Conservation (phyloP, 176 grass and related monocot genomes). For the Lolium rigidum region DNA sequence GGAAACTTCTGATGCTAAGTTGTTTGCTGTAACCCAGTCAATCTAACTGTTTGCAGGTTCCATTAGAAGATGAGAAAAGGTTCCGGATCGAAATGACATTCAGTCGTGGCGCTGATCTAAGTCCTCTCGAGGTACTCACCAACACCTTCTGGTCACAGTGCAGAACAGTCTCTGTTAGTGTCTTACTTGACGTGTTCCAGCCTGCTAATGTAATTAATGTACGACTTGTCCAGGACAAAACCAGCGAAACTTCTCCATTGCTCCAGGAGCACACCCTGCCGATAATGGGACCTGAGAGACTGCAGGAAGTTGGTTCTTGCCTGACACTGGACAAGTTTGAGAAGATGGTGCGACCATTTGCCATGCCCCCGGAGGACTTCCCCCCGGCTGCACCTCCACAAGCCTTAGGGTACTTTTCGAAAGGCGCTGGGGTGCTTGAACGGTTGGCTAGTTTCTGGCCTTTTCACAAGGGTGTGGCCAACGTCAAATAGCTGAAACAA, state of each 20-base stretch:
- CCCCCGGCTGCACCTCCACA: constrained; percentile 68
- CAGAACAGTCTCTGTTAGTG: neutral
- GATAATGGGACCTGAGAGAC: constrained; percentile 94
- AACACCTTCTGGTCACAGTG: constrained; percentile 29
- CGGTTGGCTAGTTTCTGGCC: constrained; percentile 87
- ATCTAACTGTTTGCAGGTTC: constrained; percentile 62
- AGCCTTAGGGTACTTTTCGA: constrained; percentile 84
- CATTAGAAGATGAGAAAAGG: constrained; percentile 95
- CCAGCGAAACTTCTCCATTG: constrained; percentile 62
- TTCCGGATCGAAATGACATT: constrained; percentile 99
- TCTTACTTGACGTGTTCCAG: neutral
- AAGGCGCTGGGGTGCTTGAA: constrained; percentile 70
- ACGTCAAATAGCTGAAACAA: constrained; percentile 40
- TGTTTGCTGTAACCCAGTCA: neutral
- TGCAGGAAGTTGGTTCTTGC: constrained; percentile 84
- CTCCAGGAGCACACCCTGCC: constrained; percentile 97
- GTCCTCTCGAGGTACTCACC: constrained; percentile 75
- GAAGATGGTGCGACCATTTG: constrained; percentile 92
- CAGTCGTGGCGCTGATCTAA: constrained; percentile 93
- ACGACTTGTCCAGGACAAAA: constrained; percentile 66
- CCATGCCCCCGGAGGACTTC: constrained; percentile 96
- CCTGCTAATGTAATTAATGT: constrained; percentile 29
- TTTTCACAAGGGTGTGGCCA: constrained; percentile 60
- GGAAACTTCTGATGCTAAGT: constrained; percentile 8
- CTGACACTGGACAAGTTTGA: constrained; percentile 92